A percentile compares a stretch with the other conserved stretches of the same genome.
Conservation (phyloP, 345 rosid genomes). For the Abelmoschus esculentus region DNA sequence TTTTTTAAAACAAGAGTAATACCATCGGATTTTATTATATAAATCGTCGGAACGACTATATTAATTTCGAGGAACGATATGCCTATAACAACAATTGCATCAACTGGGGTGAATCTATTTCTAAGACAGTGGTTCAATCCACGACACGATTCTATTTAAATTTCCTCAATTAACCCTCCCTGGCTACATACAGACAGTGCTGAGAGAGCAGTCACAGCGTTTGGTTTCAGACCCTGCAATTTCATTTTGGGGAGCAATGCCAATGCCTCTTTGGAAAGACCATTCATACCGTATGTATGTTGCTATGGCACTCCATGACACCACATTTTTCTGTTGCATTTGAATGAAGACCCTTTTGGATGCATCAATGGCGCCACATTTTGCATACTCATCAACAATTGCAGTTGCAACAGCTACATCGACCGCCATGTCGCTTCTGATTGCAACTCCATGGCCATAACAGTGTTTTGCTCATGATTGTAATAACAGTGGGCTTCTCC, state of each 20-base stretch:
- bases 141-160: too few species aligned
- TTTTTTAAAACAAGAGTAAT: too few species aligned
- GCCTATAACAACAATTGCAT: too few species aligned
- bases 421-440: conserved; percentile 42
- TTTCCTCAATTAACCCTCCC: conserved; percentile 49
- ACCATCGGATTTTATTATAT: too few species aligned
- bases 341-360: conserved; percentile 51
- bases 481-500: conserved; percentile 37
- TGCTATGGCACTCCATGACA: conserved; percentile 70
- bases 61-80: too few species aligned
- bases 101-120: too few species aligned
- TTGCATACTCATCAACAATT: conserved; percentile 56
- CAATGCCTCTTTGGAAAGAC: conserved; percentile 49
- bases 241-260: conserved; percentile 45
- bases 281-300: conserved; percentile 62
- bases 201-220: conserved; percentile 48
- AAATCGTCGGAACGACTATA: too few species aligned
- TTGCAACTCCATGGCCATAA: conserved; percentile 52
- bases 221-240: conserved; percentile 39
- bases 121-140: too few species aligned
- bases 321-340: conserved; percentile 32
- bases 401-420: conserved; percentile 56
- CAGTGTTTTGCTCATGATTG: too few species aligned
- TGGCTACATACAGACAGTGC: conserved; percentile 68
- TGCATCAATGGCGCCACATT: conserved; percentile 41